These are phyloP conservation scores for Termitomyces eurrhizus DNA, from an alignment of 768 basidiomycete genomes.

Conservation along the genomic window DNA sequence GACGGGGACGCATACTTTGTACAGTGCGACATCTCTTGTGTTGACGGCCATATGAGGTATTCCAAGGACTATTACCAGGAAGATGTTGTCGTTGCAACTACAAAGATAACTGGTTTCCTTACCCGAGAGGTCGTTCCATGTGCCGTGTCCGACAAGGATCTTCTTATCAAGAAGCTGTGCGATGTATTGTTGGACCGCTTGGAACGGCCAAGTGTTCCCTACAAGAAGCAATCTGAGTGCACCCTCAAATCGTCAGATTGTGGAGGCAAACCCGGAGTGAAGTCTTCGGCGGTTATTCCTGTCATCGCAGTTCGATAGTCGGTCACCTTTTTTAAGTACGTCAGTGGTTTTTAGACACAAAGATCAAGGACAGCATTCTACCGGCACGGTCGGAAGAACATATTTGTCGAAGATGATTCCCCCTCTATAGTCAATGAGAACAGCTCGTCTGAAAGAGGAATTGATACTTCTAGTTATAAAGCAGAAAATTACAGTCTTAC, in stretches of 20 bases:
- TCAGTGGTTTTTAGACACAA: neutral
- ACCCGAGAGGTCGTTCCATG: constrained; percentile 85
- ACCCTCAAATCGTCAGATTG: neutral
- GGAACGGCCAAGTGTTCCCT: constrained; percentile 55
- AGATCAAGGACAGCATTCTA: constrained; percentile 13
- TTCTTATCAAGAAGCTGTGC: constrained; percentile 66
- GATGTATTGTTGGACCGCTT: constrained; percentile 60
- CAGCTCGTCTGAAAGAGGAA: constrained; percentile 33
- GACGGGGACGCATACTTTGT: constrained; percentile 36
- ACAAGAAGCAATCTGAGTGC: constrained; percentile 4
- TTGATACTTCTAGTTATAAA: neutral
- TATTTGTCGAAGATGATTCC: constrained; percentile 55
- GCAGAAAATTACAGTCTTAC: constrained; percentile 38
- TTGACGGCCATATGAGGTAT: constrained; percentile 75
- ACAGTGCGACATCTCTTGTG: constrained; percentile 79
- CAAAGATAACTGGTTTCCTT: constrained; percentile 14
- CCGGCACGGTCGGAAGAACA: constrained; percentile 58
- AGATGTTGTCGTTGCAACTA: constrained; percentile 11
- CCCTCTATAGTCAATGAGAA: constrained; percentile 58
- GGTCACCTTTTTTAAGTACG: constrained; percentile 45
- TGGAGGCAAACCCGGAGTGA: constrained; percentile 33
- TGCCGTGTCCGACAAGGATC: constrained; percentile 68
- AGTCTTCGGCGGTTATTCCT: constrained; percentile 39
- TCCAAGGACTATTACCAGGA: constrained; percentile 54
- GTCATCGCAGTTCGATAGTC: constrained; percentile 72